These are phyloP conservation scores for Diaporthe vexans DNA, from an alignment of 2,329 filamentous ascomycete genomes.

Conservation along the genomic window DNA sequence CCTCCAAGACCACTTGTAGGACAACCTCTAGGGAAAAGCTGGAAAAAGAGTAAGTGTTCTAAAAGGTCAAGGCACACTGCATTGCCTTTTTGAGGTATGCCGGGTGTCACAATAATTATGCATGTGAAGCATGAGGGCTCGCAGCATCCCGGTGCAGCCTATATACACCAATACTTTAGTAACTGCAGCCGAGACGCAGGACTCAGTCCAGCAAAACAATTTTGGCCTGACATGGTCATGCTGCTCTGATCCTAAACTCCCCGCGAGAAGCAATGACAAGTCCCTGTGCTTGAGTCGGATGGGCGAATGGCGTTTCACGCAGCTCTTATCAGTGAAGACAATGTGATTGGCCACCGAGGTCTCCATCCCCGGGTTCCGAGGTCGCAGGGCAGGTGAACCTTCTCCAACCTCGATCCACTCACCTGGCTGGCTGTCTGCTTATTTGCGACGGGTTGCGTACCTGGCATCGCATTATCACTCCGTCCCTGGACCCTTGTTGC, in stretches of 20 bases:
- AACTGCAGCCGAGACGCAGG: too few species aligned
- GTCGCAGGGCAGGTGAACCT: conserved; percentile 3
- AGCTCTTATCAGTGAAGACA: conserved; percentile 9
- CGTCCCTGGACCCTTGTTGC: conserved; percentile 11
- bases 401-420: conserved; percentile 7
- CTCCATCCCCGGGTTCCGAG: conserved; percentile 3
- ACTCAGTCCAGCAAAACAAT: background rate
- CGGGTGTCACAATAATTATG: too few species aligned
- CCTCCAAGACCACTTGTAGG: too few species aligned
- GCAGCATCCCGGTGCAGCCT: too few species aligned
- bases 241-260: background rate
- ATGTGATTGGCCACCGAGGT: conserved; percentile 6
- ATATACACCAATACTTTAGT: too few species aligned
- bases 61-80: too few species aligned
- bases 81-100: too few species aligned
- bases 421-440: background rate
- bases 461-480: conserved; percentile 4
- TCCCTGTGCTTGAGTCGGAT: background rate
- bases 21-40: too few species aligned
- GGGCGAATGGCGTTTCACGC: background rate
- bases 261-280: background rate
- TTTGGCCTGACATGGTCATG: background rate
- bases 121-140: too few species aligned
- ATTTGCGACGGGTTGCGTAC: background rate
- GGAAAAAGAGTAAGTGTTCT: too few species aligned